Percentiles rank a stretch among this genome's conserved stretches.
Conservation (phyloP, 148 eudicot genomes). For the Silene uniflora region DNA sequence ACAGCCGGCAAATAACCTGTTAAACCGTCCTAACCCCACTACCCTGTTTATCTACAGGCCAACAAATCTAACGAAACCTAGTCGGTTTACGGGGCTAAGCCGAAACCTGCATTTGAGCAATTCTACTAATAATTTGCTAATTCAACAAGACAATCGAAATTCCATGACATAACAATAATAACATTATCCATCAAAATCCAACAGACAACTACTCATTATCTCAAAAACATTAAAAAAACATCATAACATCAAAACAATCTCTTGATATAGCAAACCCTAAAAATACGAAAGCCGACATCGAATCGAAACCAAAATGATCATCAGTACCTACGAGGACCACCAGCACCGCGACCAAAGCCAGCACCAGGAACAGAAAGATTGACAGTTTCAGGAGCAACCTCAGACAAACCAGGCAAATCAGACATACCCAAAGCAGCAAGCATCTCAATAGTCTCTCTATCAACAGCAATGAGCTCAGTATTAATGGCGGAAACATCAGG, state of each 20-base stretch:
- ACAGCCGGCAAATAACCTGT: no score
- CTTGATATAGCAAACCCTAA: no score
- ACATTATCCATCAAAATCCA: neutral
- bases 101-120: no score
- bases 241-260: no score
- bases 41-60: no score
- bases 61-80: no score
- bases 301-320: neutral
- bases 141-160: neutral
- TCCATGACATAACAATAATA: neutral
- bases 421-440: slow-evolving; percentile 42
- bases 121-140: neutral
- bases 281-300: no score
- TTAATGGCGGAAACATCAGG: slow-evolving; percentile 44
- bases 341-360: slow-evolving; percentile 25
- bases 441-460: slow-evolving; percentile 43
- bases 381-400: slow-evolving; percentile 27
- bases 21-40: no score
- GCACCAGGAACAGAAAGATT: slow-evolving; percentile 11
- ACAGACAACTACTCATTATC: no score
- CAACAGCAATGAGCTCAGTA: slow-evolving; percentile 26
- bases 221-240: no score
- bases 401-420: slow-evolving; percentile 35
- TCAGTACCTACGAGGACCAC: slow-evolving; percentile 31
- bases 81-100: no score